Evolutionary conservation across 148 eudicot genomes (phyloP).

Genomic region (Amaranthus hypochondriacus): DNA sequence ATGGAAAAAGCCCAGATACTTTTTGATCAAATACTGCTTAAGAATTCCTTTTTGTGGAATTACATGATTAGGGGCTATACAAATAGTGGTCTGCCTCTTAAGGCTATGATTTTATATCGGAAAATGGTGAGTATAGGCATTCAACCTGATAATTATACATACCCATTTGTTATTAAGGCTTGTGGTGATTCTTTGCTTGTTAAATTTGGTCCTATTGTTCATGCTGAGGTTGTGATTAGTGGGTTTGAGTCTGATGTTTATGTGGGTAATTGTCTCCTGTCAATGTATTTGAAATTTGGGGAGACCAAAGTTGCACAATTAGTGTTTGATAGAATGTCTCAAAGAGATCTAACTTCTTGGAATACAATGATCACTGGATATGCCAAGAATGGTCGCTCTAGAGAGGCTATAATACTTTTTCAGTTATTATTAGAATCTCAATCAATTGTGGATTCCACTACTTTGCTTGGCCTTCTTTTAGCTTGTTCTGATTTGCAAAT

Average conservation of each 20-base stretch:
- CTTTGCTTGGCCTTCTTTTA: conserved; percentile 26
- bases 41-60: conserved; percentile 22
- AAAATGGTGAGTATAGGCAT: not conserved
- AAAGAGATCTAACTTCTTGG: conserved; percentile 36
- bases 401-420: conserved; percentile 13
- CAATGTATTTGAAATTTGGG: conserved; percentile 25
- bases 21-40: conserved; percentile 9
- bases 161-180: conserved; percentile 35
- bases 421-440: conserved; percentile 11
- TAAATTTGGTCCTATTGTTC: conserved; percentile 26
- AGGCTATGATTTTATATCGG: conserved; percentile 12
- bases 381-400: conserved; percentile 25
- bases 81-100: not conserved
- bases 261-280: conserved; percentile 26
- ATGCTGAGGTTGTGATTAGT: conserved; percentile 25
- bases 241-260: conserved; percentile 32
- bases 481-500: conserved; percentile 22
- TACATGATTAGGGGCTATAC: conserved; percentile 20
- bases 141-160: conserved; percentile 32
- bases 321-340: conserved; percentile 37
- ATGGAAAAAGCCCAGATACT: conserved; percentile 3
- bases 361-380: conserved; percentile 30
- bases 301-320: conserved; percentile 16
- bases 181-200: conserved; percentile 30
- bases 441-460: conserved; percentile 18